phyloP scores from a whole-genome alignment of 1,139 yeast species.

The Scheffersomyces titani region DNA sequence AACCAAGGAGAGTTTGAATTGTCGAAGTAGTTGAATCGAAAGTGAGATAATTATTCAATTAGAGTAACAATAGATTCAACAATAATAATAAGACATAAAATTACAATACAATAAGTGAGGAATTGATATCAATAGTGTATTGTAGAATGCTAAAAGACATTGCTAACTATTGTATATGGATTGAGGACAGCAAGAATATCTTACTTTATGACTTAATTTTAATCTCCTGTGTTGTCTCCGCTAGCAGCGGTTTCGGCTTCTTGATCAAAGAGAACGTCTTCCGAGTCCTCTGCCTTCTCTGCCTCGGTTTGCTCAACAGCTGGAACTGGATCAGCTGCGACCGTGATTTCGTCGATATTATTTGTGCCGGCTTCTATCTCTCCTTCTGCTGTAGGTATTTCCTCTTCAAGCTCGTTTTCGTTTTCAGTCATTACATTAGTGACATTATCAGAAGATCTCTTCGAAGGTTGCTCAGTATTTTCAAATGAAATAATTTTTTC shows the following conservation, averaged over 20 bases:
- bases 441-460: too few species aligned
- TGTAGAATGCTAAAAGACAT: neutral
- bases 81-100: neutral
- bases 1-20: conserved; percentile 47
- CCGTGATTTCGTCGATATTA: neutral
- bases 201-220: neutral
- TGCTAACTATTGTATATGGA: neutral
- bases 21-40: conserved; percentile 3
- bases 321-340: neutral
- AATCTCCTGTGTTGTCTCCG: neutral
- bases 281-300: neutral
- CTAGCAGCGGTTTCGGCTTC: neutral
- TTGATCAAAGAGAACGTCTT: neutral
- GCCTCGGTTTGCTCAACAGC: neutral
- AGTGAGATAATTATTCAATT: conserved; percentile 1
- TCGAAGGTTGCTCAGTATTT: neutral
- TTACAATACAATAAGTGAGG: too few species aligned
- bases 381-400: neutral
- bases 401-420: neutral
- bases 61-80: too few species aligned
- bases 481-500: neutral
- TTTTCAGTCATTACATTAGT: neutral
- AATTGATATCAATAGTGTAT: too few species aligned
- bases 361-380: neutral
- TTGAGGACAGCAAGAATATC: too few species aligned